phyloP scores from a whole-genome alignment of 495 filamentous ascomycete genomes.

The Durotheca rogersii region DNA sequence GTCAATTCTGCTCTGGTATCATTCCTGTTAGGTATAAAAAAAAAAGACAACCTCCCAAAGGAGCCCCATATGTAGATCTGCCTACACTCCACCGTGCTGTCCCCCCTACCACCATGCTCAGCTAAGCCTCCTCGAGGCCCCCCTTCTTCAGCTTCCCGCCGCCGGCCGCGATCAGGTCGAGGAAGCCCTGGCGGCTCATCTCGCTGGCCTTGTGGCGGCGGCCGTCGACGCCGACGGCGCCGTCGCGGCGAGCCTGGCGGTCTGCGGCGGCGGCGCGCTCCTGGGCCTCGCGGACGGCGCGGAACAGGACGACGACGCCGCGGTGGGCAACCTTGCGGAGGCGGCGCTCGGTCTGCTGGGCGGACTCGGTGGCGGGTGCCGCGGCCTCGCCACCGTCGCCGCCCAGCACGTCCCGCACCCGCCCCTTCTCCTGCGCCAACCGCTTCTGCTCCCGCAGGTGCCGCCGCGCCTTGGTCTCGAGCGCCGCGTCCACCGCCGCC shows the following conservation, averaged over 20 bases:
- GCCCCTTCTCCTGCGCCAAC: slow-evolving; percentile 77
- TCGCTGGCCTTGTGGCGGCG: slow-evolving; percentile 84
- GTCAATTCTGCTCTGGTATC: slow-evolving; percentile 20
- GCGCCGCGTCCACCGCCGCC: slow-evolving; percentile 66
- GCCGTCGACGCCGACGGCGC: slow-evolving; percentile 69
- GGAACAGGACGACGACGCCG: slow-evolving; percentile 92
- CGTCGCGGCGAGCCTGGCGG: slow-evolving; percentile 64
- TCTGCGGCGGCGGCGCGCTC: slow-evolving; percentile 77
- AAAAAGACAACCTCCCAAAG: no score
- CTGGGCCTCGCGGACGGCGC: slow-evolving; percentile 90
- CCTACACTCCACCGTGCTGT: no score
- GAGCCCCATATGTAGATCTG: no score
- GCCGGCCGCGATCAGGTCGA: slow-evolving; percentile 80
- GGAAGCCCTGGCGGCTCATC: slow-evolving; percentile 94
- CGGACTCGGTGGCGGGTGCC: no score
- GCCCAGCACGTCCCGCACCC: slow-evolving; percentile 77
- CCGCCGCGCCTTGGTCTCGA: slow-evolving; percentile 76
- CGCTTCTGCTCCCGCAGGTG: slow-evolving; percentile 80
- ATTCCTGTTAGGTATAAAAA: no score
- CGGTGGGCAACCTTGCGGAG: slow-evolving; percentile 84
- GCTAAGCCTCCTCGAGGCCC: slow-evolving; percentile 53
- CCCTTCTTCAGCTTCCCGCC: slow-evolving; percentile 55
- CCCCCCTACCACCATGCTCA: no score
- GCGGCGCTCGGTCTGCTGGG: slow-evolving; percentile 75
- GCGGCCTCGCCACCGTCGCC: slow-evolving; percentile 57